Conservation (phyloP, 2,329 filamentous ascomycete species). For the Pseudomassariella vexata region DNA sequence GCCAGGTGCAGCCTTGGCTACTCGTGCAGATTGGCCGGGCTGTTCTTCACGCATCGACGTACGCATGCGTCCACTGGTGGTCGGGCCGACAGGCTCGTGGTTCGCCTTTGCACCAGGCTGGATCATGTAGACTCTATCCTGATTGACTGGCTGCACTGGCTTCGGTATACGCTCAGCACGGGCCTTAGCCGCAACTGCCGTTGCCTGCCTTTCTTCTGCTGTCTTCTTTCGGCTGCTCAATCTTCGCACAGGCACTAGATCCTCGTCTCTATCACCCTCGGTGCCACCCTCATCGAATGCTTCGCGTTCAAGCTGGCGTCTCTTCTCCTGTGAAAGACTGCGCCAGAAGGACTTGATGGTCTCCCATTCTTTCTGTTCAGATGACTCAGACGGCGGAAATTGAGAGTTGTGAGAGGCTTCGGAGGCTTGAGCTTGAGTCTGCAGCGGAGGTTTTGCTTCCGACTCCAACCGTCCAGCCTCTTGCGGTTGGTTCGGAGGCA, state of each 20-base stretch:
- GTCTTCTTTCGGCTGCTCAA: slow-evolving; percentile 31
- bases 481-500: not conserved
- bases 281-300: slow-evolving; percentile 46
- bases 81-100: slow-evolving; percentile 12
- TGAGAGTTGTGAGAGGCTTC: no score
- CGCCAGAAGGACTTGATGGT: slow-evolving; percentile 66
- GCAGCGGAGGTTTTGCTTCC: not conserved
- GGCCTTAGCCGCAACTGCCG: slow-evolving; percentile 4
- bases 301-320: slow-evolving; percentile 55
- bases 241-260: slow-evolving; percentile 18
- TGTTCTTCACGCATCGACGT: slow-evolving; percentile 39
- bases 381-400: no score
- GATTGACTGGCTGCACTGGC: slow-evolving; percentile 7
- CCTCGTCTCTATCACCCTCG: slow-evolving; percentile 37
- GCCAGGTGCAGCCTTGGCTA: slow-evolving; percentile 5
- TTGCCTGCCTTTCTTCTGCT: slow-evolving; percentile 26
- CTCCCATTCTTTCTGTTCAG: slow-evolving; percentile 65
- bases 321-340: slow-evolving; percentile 56
- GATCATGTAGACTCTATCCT: slow-evolving; percentile 13
- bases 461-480: not conserved
- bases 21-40: slow-evolving; percentile 8
- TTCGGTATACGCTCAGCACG: slow-evolving; percentile 19
- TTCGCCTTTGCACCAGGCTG: slow-evolving; percentile 21
- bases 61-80: slow-evolving; percentile 28
- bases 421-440: not conserved